These are phyloP conservation scores for Aspergillus avenaceus DNA, from an alignment of 495 filamentous ascomycete species.

Conservation along the genomic window DNA sequence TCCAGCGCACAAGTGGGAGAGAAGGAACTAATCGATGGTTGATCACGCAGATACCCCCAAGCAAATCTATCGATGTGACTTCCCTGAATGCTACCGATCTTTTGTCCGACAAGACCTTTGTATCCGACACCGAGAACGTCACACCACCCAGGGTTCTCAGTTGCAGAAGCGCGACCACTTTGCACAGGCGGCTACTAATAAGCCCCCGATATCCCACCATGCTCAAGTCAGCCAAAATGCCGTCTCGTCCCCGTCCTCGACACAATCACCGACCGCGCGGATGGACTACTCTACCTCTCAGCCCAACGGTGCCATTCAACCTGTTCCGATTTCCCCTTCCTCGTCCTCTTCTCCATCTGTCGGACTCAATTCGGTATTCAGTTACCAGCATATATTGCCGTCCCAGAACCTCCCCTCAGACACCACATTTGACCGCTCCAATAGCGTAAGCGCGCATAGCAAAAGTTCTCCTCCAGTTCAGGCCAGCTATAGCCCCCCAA, in stretches of 20 bases:
- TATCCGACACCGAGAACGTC: slow-evolving; percentile 86
- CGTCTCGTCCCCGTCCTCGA: slow-evolving; percentile 8
- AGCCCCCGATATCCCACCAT: slow-evolving; percentile 10
- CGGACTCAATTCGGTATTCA: slow-evolving; percentile 13
- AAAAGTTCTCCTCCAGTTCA: slow-evolving; percentile 14
- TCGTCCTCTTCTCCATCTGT: slow-evolving; percentile 13
- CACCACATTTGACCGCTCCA: slow-evolving; percentile 8
- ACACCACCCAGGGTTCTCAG: slow-evolving; percentile 94
- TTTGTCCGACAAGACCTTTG: slow-evolving; percentile 96
- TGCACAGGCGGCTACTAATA: slow-evolving; percentile 25
- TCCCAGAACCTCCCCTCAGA: slow-evolving; percentile 13
- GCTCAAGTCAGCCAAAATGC: slow-evolving; percentile 6
- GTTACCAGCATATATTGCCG: slow-evolving; percentile 17
- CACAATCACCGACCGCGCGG: background rate
- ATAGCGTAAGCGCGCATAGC: slow-evolving; percentile 12
- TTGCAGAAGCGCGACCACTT: slow-evolving; percentile 79
- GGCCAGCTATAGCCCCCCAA: slow-evolving; percentile 14
- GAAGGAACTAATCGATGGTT: slow-evolving; percentile 10
- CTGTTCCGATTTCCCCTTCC: background rate
- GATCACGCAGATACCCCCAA: slow-evolving; percentile 66
- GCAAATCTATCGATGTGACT: slow-evolving; percentile 93
- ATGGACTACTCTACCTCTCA: background rate
- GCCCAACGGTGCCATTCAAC: background rate
- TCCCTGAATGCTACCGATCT: slow-evolving; percentile 80
- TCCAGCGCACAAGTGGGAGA: background rate